Conservation (phyloP, 2,329 filamentous ascomycete genomes). For the Trichoderma arundinaceum region DNA sequence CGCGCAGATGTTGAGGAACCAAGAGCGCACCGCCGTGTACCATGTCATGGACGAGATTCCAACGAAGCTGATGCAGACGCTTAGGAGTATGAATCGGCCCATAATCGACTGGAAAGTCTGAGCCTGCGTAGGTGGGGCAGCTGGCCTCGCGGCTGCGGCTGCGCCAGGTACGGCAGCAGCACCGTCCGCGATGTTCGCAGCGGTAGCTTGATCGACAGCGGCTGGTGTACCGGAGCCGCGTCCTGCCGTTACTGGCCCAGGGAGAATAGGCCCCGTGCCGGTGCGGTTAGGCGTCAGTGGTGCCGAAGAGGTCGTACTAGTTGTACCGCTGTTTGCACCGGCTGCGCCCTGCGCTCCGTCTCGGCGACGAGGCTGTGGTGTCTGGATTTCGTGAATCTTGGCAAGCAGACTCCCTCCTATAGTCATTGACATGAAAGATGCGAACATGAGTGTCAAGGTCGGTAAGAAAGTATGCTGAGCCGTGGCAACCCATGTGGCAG, state of each 20-base stretch:
- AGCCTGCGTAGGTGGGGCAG: slow-evolving; percentile 36
- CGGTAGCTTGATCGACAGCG: slow-evolving; percentile 67
- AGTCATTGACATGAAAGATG: slow-evolving; percentile 60
- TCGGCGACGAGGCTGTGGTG: slow-evolving; percentile 59
- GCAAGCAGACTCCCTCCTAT: slow-evolving; percentile 63
- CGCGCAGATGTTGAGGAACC: slow-evolving; percentile 67
- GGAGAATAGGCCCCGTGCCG: slow-evolving; percentile 44
- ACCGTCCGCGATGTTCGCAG: slow-evolving; percentile 46
- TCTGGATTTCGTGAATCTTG: slow-evolving; percentile 65
- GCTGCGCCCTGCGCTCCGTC: slow-evolving; percentile 40
- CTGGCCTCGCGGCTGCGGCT: slow-evolving; percentile 37
- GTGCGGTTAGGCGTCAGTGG: slow-evolving; percentile 38
- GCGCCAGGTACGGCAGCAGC: slow-evolving; percentile 46
- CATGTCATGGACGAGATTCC: slow-evolving; percentile 65
- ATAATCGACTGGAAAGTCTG: slow-evolving; percentile 61
- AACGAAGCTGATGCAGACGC: slow-evolving; percentile 62
- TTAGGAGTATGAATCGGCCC: slow-evolving; percentile 61
- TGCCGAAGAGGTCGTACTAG: slow-evolving; percentile 38
- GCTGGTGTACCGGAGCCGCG: slow-evolving; percentile 44
- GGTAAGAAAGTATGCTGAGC: slow-evolving; percentile 62
- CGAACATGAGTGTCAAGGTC: slow-evolving; percentile 59
- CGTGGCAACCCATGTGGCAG: slow-evolving; percentile 61
- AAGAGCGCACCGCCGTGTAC: slow-evolving; percentile 59
- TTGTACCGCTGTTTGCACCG: slow-evolving; percentile 36
- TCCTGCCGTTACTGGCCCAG: slow-evolving; percentile 49